Evolutionary conservation across 2,329 filamentous ascomycete genomes (phyloP).

Genomic region (Acrodontium crateriforme): DNA sequence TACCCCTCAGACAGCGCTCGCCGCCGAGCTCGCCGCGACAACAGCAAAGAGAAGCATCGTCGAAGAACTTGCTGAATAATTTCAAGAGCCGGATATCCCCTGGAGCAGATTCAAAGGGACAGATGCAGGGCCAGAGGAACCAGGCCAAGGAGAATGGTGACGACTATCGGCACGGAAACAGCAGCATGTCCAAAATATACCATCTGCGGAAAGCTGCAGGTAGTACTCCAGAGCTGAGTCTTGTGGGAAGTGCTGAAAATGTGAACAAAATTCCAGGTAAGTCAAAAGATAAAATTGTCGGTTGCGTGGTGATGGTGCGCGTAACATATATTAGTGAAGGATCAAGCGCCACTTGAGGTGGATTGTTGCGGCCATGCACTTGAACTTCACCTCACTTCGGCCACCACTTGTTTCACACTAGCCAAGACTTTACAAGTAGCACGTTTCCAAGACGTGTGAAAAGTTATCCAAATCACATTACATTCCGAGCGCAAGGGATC

Average conservation of each 20-base stretch:
- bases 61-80: conserved; percentile 14
- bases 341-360: too few relatives aligned
- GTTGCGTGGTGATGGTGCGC: conserved; percentile 2
- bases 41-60: conserved; percentile 12
- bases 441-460: too few relatives aligned
- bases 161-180: conserved; percentile 17
- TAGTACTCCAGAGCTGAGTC: conserved; percentile 34
- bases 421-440: too few relatives aligned
- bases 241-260: conserved; percentile 20
- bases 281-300: too few relatives aligned
- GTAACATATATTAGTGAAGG: too few relatives aligned
- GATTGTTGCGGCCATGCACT: too few relatives aligned
- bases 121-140: conserved; percentile 8
- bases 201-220: conserved; percentile 29
- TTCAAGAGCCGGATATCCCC: conserved; percentile 13
- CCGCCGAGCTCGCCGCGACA: conserved; percentile 18
- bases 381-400: too few relatives aligned
- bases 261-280: conserved; percentile 13
- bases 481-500: too few relatives aligned
- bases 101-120: conserved; percentile 6
- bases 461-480: too few relatives aligned
- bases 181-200: conserved; percentile 24
- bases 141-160: conserved; percentile 16
- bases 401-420: too few relatives aligned
- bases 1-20: conserved; percentile 14